These are phyloP conservation scores for Forsythia viridissima DNA, from an alignment of 257 asterid genomes.

Conservation along the genomic window DNA sequence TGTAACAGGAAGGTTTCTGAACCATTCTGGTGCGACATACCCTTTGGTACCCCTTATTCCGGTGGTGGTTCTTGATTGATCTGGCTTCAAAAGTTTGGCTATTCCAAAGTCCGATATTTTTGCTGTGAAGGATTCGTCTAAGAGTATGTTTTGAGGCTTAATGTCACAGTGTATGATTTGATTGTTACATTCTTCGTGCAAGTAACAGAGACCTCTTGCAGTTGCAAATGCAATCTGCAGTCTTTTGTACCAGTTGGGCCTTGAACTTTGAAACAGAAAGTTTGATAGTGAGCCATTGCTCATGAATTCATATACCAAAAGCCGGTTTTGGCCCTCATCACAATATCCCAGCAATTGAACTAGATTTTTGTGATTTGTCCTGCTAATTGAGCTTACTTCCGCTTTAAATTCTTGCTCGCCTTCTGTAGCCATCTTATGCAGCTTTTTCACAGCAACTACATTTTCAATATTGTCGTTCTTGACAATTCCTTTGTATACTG, in stretches of 20 bases:
- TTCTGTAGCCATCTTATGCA: too few relatives aligned
- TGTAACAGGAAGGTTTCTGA: slow-evolving; percentile 22
- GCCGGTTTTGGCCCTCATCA: too few relatives aligned
- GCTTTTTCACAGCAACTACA: too few relatives aligned
- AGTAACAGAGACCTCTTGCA: slow-evolving; percentile 31
- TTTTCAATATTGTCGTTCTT: too few relatives aligned
- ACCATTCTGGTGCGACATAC: slow-evolving; percentile 38
- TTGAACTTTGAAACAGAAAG: slow-evolving; percentile 25
- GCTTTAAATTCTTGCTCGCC: too few relatives aligned
- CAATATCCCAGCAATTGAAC: too few relatives aligned
- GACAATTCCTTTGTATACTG: too few relatives aligned
- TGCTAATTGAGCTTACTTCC: too few relatives aligned
- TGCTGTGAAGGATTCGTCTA: slow-evolving; percentile 23
- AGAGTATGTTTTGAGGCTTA: slow-evolving; percentile 31
- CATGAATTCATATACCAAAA: neutral
- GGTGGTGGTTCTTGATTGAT: slow-evolving; percentile 23
- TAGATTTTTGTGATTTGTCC: too few relatives aligned
- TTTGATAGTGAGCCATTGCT: slow-evolving; percentile 23
- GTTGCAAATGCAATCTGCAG: slow-evolving; percentile 25
- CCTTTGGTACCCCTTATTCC: slow-evolving; percentile 34
- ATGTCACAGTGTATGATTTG: slow-evolving; percentile 37
- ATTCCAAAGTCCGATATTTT: slow-evolving; percentile 33
- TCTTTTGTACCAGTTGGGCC: slow-evolving; percentile 35
- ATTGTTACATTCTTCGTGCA: slow-evolving; percentile 33
- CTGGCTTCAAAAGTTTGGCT: slow-evolving; percentile 26